These are phyloP conservation scores for Fraxinus floribunda DNA, from an alignment of 305 asterid species.

Conservation along the genomic window DNA sequence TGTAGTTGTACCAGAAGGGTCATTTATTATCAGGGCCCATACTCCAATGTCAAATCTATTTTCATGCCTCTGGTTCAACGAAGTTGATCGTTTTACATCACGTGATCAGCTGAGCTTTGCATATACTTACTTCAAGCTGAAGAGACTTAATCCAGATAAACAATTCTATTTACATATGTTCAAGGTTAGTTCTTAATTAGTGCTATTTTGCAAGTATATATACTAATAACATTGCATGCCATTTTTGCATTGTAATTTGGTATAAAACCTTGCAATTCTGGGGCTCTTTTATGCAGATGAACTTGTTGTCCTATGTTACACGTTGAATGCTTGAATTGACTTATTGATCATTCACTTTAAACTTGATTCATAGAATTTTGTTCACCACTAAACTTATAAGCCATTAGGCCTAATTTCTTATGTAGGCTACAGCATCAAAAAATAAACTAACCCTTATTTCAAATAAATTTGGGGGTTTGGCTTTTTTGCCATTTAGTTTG, in stretches of 20 bases:
- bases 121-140: slow-evolving; percentile 78
- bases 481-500: background rate
- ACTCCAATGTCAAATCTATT: slow-evolving; percentile 84
- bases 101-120: slow-evolving; percentile 94
- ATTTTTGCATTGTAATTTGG: background rate
- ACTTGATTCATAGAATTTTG: background rate
- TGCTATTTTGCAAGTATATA: background rate
- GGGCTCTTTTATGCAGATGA: background rate
- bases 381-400: background rate
- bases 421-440: background rate
- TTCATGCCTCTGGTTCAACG: slow-evolving; percentile 90
- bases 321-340: background rate
- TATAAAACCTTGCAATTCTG: background rate
- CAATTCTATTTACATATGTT: slow-evolving; percentile 72
- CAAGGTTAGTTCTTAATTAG: slow-evolving; percentile 51
- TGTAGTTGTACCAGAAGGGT: slow-evolving; percentile 90
- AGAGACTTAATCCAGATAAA: slow-evolving; percentile 63
- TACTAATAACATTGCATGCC: background rate
- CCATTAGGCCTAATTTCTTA: background rate
- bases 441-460: background rate
- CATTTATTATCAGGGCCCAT: slow-evolving; percentile 88
- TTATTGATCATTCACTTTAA: background rate
- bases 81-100: slow-evolving; percentile 81
- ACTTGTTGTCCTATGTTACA: background rate
- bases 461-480: background rate